phyloP scores from a whole-genome alignment of 306 rosid genomes.

The Sechiopsis laciniata region DNA sequence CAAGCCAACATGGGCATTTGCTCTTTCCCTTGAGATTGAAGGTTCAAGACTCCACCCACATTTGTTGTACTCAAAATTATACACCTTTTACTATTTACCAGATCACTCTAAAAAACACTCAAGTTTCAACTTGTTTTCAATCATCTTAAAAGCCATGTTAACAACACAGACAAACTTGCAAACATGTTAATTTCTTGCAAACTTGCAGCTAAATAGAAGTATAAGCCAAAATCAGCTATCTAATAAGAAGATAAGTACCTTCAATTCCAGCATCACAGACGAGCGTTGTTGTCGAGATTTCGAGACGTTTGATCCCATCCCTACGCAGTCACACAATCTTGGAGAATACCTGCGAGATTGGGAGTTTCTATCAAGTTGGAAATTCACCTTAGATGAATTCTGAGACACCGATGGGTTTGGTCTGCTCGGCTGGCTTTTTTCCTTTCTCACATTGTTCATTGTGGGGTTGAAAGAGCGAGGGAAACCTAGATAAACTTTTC shows the following conservation, averaged over 20 bases:
- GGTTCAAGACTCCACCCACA: neutral
- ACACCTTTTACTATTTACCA: neutral
- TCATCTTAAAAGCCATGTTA: neutral
- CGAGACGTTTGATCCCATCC: slow-evolving; percentile 35
- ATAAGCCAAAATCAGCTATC: neutral
- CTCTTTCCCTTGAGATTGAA: neutral
- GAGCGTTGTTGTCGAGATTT: slow-evolving; percentile 18
- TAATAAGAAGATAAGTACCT: slow-evolving; percentile 34
- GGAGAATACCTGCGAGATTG: slow-evolving; percentile 36
- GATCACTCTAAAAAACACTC: neutral
- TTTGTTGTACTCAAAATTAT: neutral
- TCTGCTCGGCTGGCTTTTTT: neutral
- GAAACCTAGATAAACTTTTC: neutral
- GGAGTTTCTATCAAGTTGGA: neutral
- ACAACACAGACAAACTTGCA: neutral
- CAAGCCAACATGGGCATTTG: neutral
- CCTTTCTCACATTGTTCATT: too few species aligned
- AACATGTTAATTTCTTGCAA: neutral
- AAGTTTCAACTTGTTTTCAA: neutral
- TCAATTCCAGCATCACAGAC: slow-evolving; percentile 26
- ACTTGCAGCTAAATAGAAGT: neutral
- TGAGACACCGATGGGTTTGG: slow-evolving; percentile 20
- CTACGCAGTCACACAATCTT: slow-evolving; percentile 32
- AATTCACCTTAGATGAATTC: slow-evolving; percentile 20
- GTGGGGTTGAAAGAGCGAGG: too few species aligned